Conservation (phyloP, 208 protist species). For the Acanthamoeba culbertsoni region DNA sequence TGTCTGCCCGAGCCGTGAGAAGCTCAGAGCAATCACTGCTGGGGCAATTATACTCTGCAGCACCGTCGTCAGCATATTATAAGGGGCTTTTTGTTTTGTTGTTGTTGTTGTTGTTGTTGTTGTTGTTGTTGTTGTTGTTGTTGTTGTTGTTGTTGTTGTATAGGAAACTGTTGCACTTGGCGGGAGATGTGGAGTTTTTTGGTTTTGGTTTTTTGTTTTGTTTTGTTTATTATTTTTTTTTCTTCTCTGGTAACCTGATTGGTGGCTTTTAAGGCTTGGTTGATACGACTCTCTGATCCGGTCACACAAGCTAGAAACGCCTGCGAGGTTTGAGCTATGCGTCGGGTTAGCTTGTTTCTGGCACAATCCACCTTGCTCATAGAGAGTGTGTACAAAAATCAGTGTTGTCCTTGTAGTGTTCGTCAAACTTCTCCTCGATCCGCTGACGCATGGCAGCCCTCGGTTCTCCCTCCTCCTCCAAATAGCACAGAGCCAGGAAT, state of each 20-base stretch:
- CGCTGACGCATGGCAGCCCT: background rate
- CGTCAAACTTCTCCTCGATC: background rate
- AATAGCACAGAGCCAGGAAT: background rate
- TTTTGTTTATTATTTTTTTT: too few species aligned
- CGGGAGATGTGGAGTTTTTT: too few species aligned
- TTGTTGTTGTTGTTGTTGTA: too few species aligned
- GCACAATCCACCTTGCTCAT: background rate
- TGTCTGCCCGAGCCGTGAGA: background rate
- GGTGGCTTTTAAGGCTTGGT: background rate
- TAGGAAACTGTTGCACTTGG: too few species aligned
- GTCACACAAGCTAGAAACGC: background rate
- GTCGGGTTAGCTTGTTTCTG: background rate
- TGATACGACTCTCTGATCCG: background rate
- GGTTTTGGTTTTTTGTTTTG: too few species aligned
- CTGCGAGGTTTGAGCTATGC: background rate
- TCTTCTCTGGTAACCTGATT: too few species aligned
- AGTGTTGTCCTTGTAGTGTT: constrained; percentile 2
- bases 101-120: too few species aligned
- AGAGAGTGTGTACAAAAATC: background rate
- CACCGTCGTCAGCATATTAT: background rate
- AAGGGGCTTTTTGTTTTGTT: too few species aligned
- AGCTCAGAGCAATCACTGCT: constrained; percentile 30
- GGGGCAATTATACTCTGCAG: constrained; percentile 21
- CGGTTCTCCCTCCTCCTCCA: background rate
- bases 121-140: too few species aligned